Conservation (phyloP, 257 asterid genomes). For the Ophiorrhiza pumila region DNA sequence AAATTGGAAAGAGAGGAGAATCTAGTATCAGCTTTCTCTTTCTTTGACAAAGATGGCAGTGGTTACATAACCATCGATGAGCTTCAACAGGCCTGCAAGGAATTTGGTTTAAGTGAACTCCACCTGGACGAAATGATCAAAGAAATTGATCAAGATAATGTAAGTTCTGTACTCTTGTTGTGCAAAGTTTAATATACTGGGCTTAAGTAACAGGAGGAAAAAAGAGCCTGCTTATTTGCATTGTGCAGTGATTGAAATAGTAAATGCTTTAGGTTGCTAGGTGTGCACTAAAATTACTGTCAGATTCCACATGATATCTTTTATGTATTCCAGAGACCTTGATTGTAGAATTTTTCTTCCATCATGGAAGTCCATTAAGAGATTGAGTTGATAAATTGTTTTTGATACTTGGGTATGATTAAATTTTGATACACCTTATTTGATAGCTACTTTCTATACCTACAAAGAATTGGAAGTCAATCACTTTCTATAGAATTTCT, state of each 20-base stretch:
- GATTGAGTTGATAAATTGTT: background rate
- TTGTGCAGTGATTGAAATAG: background rate
- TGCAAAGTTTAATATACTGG: background rate
- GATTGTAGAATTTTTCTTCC: background rate
- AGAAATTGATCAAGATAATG: constrained; percentile 89
- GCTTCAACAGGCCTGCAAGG: constrained; percentile 94
- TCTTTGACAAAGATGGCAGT: constrained; percentile 89
- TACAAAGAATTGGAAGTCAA: background rate
- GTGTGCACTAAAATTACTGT: background rate
- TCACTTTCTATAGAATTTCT: too few species aligned
- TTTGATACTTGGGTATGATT: background rate
- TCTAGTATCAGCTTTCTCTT: constrained; percentile 76
- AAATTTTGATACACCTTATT: background rate
- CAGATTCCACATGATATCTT: background rate
- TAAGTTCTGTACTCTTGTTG: constrained; percentile 27
- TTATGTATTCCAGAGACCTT: background rate
- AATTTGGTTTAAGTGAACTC: constrained; percentile 77
- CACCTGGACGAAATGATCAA: constrained; percentile 85
- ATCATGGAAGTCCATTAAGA: background rate
- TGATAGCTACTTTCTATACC: background rate
- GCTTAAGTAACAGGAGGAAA: background rate
- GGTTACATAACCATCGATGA: constrained; percentile 93
- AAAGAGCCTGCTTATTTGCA: background rate
- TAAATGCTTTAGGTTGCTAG: background rate
- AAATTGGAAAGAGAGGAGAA: constrained; percentile 91